Percentiles rank a stretch among this genome's conserved stretches.
phyloP scores from a whole-genome alignment of 2,329 filamentous ascomycete genomes.

The Colletotrichum camelliae region DNA sequence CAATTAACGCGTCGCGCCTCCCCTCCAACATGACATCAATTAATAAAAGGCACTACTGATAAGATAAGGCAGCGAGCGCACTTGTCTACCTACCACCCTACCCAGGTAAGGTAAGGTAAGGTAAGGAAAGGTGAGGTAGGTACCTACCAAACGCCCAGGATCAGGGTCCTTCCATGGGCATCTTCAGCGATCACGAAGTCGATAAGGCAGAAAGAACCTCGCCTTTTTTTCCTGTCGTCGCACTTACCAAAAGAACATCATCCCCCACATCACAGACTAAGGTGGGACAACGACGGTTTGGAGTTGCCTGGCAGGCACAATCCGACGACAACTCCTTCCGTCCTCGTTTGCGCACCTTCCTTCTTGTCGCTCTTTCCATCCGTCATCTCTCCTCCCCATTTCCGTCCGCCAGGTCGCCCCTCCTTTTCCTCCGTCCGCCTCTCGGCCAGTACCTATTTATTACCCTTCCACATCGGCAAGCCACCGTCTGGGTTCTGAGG shows the following conservation, averaged over 20 bases:
- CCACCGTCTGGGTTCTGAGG: not conserved
- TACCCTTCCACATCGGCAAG: not conserved
- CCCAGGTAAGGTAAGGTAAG: not conserved
- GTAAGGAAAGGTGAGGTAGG: not conserved
- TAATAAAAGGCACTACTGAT: not conserved
- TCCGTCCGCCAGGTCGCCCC: not conserved
- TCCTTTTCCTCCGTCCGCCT: not conserved
- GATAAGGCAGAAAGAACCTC: not conserved
- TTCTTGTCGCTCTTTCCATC: not conserved
- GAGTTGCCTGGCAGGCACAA: not conserved
- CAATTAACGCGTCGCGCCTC: conserved; percentile 15
- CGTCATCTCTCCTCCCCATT: not conserved
- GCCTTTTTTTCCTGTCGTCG: not conserved
- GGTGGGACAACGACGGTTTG: not conserved
- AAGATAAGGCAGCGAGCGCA: conserved; percentile 7
- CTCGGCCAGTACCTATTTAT: not conserved
- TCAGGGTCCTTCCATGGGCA: not conserved
- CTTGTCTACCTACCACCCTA: not conserved
- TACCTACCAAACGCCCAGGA: not conserved
- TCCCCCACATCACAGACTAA: not conserved
- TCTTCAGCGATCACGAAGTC: not conserved
- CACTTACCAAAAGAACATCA: not conserved
- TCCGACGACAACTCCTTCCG: not conserved
- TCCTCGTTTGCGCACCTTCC: not conserved
- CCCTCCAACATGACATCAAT: conserved; percentile 4